phyloP scores from a whole-genome alignment of 306 rosid species.

The Sicyos edulis region DNA sequence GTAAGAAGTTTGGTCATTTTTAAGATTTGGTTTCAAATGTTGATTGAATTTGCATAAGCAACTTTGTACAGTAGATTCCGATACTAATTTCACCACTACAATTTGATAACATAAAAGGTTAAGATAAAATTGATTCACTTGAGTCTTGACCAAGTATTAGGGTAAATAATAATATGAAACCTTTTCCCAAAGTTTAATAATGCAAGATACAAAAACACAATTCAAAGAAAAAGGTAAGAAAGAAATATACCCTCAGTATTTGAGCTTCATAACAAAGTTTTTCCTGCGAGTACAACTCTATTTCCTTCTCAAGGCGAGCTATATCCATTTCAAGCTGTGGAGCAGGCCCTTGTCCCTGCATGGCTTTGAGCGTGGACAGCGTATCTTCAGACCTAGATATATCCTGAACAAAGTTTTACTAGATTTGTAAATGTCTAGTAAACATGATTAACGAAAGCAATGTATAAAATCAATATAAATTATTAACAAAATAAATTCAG shows the following conservation, averaged over 20 bases:
- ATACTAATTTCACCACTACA: neutral
- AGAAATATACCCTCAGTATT: constrained; percentile 62
- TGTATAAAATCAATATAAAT: constrained; percentile 14
- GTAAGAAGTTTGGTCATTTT: too few species aligned
- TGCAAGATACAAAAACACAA: neutral
- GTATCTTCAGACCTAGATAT: constrained; percentile 85
- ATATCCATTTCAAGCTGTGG: constrained; percentile 53
- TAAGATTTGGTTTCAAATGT: neutral
- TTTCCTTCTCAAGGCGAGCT: constrained; percentile 81
- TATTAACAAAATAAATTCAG: neutral
- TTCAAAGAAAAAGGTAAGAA: neutral
- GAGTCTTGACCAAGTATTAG: too few species aligned
- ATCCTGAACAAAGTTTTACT: constrained; percentile 46
- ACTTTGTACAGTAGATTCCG: neutral
- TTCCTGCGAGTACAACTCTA: constrained; percentile 80
- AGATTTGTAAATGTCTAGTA: constrained; percentile 17
- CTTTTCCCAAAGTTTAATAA: neutral
- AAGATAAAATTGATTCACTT: too few species aligned
- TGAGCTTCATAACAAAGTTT: constrained; percentile 92
- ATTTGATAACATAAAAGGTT: neutral
- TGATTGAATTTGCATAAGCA: neutral
- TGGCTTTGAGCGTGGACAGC: constrained; percentile 64
- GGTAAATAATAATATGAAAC: neutral
- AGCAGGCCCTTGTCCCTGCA: constrained; percentile 63
- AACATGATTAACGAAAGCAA: constrained; percentile 9